Base-by-base conservation (phyloP, 129 eudicot species). In the Flaveria robusta region DNA sequence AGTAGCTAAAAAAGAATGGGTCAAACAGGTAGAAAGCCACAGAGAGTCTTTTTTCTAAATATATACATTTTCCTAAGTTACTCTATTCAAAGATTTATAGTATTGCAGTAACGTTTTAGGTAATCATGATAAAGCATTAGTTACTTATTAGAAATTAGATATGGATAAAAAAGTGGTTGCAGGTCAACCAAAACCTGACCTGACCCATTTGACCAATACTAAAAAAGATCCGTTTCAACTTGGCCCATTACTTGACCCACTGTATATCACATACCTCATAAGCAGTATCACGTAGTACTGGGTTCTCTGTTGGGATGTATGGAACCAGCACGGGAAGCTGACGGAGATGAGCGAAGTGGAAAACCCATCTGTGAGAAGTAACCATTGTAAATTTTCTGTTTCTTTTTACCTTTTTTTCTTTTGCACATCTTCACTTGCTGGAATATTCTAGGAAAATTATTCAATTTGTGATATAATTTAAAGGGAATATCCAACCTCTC, bases 301-400 rank as follows among this genome's bases (percentile, higher is more conserved):
- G 99, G 70, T 85, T 91, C 65, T 91, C 97, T 76, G 94, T 94
- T 74, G 99, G 99, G 78, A 94, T 89, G 74, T 91, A 91, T 16
- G 96, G 97, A 62, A 91, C 97, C 76, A 94, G 77, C 59, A 89
- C 99, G 37, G 97, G 99, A 64, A 94, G 99, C 83, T 94, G 99
- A 37, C 99, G 97, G 56, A 94, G 99, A 82, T 94, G 99, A 77
- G 99, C 97, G 74, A 94, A 94, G 81, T 88, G 99, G 85, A 94
- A 88, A 87, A 91, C 96, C 99, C 99, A 94, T 82, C 99, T 94
- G 85, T 59, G 50, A 72, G 41, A 88, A 47, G 62, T 54, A 83
- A 73, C 58, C 50, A 56, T 66, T 29, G 68, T 66, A 41, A 66
- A 45, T 9, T 66, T 37, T 68, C 18, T 56, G 19, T 19, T 55